A percentile compares a stretch with the other conserved stretches of the same genome.
Evolutionary conservation across 2,329 filamentous ascomycete species (phyloP).

Genomic region (Xylariaceae sp.): DNA sequence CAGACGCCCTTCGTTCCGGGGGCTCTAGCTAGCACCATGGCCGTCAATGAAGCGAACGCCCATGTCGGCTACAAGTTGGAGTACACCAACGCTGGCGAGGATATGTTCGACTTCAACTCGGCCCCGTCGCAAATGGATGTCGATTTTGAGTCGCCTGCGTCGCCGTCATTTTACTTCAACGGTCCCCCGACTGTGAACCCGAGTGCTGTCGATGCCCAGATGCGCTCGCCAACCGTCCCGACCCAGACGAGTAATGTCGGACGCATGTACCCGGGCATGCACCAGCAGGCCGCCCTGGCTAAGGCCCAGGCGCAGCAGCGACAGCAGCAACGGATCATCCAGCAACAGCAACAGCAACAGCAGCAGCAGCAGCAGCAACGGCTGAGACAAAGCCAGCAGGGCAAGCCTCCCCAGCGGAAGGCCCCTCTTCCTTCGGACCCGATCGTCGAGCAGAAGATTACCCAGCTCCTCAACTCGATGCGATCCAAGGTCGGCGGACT

Average conservation of each 20-base stretch:
- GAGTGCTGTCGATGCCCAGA: constrained; percentile 56
- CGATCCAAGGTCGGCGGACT: constrained; percentile 59
- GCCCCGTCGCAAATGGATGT: constrained; percentile 61
- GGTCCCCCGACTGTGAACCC: constrained; percentile 56
- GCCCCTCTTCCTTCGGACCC: constrained; percentile 52
- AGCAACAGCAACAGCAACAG: constrained; percentile 47
- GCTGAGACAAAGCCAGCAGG: constrained; percentile 29
- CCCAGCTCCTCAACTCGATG: constrained; percentile 87
- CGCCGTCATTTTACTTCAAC: constrained; percentile 59
- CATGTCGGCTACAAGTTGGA: constrained; percentile 49
- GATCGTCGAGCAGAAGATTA: constrained; percentile 85
- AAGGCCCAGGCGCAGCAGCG: constrained; percentile 65
- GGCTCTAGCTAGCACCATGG: constrained; percentile 71
- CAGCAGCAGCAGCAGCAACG: constrained; percentile 30
- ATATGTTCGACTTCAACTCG: constrained; percentile 66
- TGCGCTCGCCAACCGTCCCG: constrained; percentile 37
- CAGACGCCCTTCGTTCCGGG: constrained; percentile 88
- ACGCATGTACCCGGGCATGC: constrained; percentile 86
- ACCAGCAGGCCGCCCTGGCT: constrained; percentile 74
- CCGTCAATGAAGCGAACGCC: constrained; percentile 57
- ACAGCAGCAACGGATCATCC: constrained; percentile 54
- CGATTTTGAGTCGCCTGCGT: constrained; percentile 51
- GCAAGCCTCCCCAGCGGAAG: constrained; percentile 38
- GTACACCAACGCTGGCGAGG: constrained; percentile 52
- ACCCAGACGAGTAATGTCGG: constrained; percentile 51